Evolutionary conservation across 805 yeast genomes (phyloP).

Genomic region (Lachancea quebecensis): DNA sequence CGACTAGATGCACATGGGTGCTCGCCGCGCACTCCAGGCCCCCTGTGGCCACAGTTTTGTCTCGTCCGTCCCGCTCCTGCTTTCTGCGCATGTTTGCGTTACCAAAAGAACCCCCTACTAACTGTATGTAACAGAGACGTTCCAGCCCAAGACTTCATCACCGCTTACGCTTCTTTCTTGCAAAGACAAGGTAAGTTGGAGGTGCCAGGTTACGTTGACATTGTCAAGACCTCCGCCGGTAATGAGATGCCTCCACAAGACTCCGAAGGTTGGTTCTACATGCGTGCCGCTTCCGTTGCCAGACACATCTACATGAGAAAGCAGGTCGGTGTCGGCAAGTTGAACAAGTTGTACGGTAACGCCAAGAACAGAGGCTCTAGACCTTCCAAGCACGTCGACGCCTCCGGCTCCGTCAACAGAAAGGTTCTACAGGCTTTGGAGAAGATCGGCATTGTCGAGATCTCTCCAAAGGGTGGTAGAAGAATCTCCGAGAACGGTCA

Average conservation of each 20-base stretch:
- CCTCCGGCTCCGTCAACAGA: slow-evolving; percentile 99
- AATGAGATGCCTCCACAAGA: slow-evolving; percentile 99
- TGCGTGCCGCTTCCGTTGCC: slow-evolving; percentile 99
- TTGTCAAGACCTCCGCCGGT: slow-evolving; percentile 98
- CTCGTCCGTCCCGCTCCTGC: not conserved
- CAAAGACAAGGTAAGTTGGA: slow-evolving; percentile 99
- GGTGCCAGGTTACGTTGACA: slow-evolving; percentile 99
- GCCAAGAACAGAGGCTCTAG: slow-evolving; percentile 98
- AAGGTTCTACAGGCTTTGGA: slow-evolving; percentile 95
- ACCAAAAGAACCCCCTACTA: slow-evolving; percentile 19
- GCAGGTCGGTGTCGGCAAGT: slow-evolving; percentile 98
- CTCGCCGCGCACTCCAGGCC: too few relatives aligned
- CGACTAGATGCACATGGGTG: too few relatives aligned
- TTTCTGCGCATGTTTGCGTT: not conserved
- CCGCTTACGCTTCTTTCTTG: slow-evolving; percentile 99
- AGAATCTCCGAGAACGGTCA: slow-evolving; percentile 98
- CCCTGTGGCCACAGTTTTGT: too few relatives aligned
- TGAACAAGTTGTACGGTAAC: slow-evolving; percentile 99
- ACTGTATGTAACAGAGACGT: slow-evolving; percentile 76
- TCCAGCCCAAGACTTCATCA: slow-evolving; percentile 99
- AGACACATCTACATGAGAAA: slow-evolving; percentile 99
- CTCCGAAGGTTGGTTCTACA: slow-evolving; percentile 99
- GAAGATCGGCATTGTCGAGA: slow-evolving; percentile 95
- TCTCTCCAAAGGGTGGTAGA: slow-evolving; percentile 98
- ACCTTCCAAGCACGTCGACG: slow-evolving; percentile 98